Base-by-base conservation (phyloP, 2,329 filamentous ascomycete species). In the Talaromyces sp. region DNA sequence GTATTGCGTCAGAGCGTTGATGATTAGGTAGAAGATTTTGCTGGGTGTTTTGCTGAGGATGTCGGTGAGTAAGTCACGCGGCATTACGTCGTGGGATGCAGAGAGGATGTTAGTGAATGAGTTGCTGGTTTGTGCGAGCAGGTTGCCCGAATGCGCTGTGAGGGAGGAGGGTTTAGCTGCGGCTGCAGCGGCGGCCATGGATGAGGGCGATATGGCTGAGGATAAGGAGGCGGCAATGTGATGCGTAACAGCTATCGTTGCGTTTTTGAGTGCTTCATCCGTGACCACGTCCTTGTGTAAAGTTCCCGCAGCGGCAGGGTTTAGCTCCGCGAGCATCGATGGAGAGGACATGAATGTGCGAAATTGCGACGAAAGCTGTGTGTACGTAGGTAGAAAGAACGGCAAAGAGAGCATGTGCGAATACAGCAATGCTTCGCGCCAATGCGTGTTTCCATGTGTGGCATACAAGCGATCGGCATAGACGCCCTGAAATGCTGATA, bases 371-470 rank as follows among this genome's bases (percentile, higher is more conserved):
- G 68, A 64, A n/a, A 79, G 67, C 50, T 75, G 73, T 3, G 72
- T 57, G 37, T 71, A 75, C 21, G 73, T 72, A 0, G 75, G 75
- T 46, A 78, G 62, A 65, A 81, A 79, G 59, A 81, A 75, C 4
- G 79, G 78, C 16, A 81, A 63, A 16, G 79, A 80, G 37, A 82
- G 75, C 8, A 73, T 74, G 67, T 89, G 86, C 23, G 91, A 96
- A 80, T 98, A 99, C 79, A 99, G 98, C 12, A 99, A 83, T 67
- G 96, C 96, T 75, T 98, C 95, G 69, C 89, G 90, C 92, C 95
- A 98, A 75, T 95, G 89, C 33, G 90, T 73, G 21, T 77, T 90
- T 5, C 93, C 92, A 75, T 96, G 92, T 62, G 84, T 84, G 63
- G 84, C 84, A 79, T 98, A 99, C 0, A 93, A 91, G 67, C 92